Conservation (phyloP, 2,329 filamentous ascomycete species). For the Diaporthe longicolla region DNA sequence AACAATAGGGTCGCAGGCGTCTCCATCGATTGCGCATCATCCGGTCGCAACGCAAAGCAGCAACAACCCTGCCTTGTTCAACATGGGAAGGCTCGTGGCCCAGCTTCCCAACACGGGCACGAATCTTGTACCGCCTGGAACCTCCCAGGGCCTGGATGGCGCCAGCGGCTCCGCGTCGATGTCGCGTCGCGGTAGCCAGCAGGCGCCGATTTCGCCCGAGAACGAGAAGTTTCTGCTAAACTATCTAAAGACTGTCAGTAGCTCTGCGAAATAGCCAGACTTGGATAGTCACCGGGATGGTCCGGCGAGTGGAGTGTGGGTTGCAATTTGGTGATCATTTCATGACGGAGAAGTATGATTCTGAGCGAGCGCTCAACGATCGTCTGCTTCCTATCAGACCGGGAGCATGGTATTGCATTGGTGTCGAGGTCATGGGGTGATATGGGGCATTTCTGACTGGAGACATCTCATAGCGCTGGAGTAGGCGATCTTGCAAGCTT, state of each 20-base stretch:
- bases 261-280: slow-evolving; percentile 30
- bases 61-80: slow-evolving; percentile 50
- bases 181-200: slow-evolving; percentile 38
- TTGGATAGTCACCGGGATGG: neutral
- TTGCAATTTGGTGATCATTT: neutral
- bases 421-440: slow-evolving; percentile 3
- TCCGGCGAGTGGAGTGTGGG: neutral
- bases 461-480: slow-evolving; percentile 37
- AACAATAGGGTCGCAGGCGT: slow-evolving; percentile 38
- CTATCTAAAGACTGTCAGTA: slow-evolving; percentile 41
- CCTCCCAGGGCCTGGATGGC: slow-evolving; percentile 33
- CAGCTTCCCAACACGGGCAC: slow-evolving; percentile 24
- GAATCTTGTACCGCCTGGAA: slow-evolving; percentile 3
- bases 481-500: slow-evolving; percentile 24
- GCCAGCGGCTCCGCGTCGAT: slow-evolving; percentile 4
- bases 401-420: slow-evolving; percentile 3
- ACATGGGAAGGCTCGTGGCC: slow-evolving; percentile 30
- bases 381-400: neutral
- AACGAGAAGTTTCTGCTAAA: slow-evolving; percentile 43
- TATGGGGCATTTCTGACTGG: slow-evolving; percentile 23
- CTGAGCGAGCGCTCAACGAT: neutral
- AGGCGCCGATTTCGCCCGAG: slow-evolving; percentile 40
- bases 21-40: slow-evolving; percentile 37
- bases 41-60: slow-evolving; percentile 48
- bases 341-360: neutral